phyloP scores from a whole-genome alignment of 495 filamentous ascomycete species.

The Hyaloscypha hepaticicola region DNA sequence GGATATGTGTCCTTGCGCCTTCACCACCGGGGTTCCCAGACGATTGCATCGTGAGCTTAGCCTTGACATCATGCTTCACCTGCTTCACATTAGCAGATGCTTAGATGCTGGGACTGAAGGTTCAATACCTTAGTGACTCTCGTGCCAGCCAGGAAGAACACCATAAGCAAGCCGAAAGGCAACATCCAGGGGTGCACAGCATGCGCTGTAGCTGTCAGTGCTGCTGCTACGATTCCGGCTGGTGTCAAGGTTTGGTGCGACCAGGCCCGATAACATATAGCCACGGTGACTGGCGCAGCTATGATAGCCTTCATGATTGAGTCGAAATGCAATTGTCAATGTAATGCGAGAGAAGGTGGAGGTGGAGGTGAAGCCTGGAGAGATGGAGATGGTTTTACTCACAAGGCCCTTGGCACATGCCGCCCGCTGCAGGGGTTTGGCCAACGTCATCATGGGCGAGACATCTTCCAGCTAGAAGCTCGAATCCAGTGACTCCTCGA shows the following conservation, averaged over 20 bases:
- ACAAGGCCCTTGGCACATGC: not conserved
- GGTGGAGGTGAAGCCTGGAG: not conserved
- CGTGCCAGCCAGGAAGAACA: slow-evolving; percentile 87
- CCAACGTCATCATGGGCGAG: not conserved
- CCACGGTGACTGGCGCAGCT: slow-evolving; percentile 61
- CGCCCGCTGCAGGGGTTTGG: not conserved
- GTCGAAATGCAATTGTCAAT: not conserved
- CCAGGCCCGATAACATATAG: slow-evolving; percentile 67
- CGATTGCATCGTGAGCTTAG: slow-evolving; percentile 72
- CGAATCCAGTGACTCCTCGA: not conserved
- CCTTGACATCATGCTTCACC: slow-evolving; percentile 87
- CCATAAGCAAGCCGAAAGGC: slow-evolving; percentile 76
- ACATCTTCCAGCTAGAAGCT: not conserved
- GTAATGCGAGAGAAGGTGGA: not conserved
- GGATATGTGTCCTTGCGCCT: slow-evolving; percentile 76
- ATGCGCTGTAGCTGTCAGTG: slow-evolving; percentile 72
- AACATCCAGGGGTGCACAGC: slow-evolving; percentile 87
- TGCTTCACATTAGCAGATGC: slow-evolving; percentile 35
- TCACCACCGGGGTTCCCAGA: slow-evolving; percentile 72
- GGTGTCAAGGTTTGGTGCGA: slow-evolving; percentile 75
- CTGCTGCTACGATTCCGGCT: slow-evolving; percentile 64
- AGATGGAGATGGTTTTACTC: not conserved
- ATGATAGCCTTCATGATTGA: slow-evolving; percentile 67
- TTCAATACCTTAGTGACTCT: slow-evolving; percentile 72
- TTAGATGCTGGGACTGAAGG: not conserved